phyloP scores from a whole-genome alignment of 805 yeast genomes.

The Hanseniaspora clermontiae region DNA sequence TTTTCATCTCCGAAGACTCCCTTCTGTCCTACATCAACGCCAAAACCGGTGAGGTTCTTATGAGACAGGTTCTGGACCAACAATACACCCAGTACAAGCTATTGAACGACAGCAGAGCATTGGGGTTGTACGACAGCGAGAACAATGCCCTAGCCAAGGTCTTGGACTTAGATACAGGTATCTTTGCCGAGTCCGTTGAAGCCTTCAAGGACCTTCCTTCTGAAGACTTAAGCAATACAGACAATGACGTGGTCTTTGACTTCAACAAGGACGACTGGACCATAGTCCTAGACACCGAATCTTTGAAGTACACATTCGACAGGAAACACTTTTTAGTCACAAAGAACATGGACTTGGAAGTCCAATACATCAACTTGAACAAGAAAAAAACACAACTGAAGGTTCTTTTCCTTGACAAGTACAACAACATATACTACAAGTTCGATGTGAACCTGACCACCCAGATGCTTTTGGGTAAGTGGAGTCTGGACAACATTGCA shows the following conservation, averaged over 20 bases:
- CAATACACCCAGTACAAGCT: conserved; percentile 12
- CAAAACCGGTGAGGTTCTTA: conserved; percentile 25
- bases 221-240: not conserved
- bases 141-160: not conserved
- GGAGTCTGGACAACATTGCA: conserved; percentile 37
- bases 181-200: not conserved
- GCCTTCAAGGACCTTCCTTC: not conserved
- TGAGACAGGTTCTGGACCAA: conserved; percentile 23
- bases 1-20: conserved; percentile 15
- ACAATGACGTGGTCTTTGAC: conserved; percentile 13
- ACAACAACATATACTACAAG: not conserved
- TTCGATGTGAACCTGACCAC: not conserved
- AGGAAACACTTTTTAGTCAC: not conserved
- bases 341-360: not conserved
- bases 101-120: not conserved
- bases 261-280: not conserved
- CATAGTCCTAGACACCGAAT: not conserved
- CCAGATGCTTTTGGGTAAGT: conserved; percentile 15
- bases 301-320: not conserved
- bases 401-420: not conserved
- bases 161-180: conserved; percentile 15
- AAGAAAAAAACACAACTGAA: not conserved
- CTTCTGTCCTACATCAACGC: conserved; percentile 29
- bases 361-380: not conserved
- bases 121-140: conserved; percentile 13